phyloP scores from a whole-genome alignment of 2,329 filamentous ascomycete species.

The Fusarium sp. region DNA sequence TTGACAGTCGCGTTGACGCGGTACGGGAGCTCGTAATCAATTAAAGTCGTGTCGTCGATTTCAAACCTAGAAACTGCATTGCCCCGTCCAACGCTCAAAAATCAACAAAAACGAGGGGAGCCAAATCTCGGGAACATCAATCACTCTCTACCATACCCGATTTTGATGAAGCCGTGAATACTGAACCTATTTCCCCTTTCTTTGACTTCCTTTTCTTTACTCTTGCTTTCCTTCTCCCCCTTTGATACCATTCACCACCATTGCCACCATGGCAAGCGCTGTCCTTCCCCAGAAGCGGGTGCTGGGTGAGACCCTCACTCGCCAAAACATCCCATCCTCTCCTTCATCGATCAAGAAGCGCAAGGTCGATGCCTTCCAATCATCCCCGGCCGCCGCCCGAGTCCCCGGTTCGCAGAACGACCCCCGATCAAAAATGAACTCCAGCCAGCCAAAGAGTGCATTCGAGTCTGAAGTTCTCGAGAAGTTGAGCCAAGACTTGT shows the following conservation, averaged over 20 bases:
- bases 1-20: conserved; percentile 46
- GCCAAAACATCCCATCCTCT: conserved; percentile 70
- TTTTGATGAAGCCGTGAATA: conserved; percentile 25
- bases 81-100: conserved; percentile 20
- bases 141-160: conserved; percentile 1
- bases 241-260: conserved; percentile 18
- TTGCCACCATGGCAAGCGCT: conserved; percentile 58
- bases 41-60: conserved; percentile 44
- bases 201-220: neutral
- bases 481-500: conserved; percentile 95
- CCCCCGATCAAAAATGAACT: conserved; percentile 70
- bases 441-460: conserved; percentile 85
- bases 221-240: conserved; percentile 3
- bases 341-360: conserved; percentile 78
- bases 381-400: conserved; percentile 64
- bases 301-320: conserved; percentile 73
- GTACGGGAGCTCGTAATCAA: conserved; percentile 26
- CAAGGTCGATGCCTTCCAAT: conserved; percentile 74
- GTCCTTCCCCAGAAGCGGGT: conserved; percentile 77
- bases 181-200: neutral
- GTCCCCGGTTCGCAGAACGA: conserved; percentile 72
- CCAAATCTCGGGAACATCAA: conserved; percentile 1
- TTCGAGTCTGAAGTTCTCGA: conserved; percentile 96
- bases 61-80: conserved; percentile 25
- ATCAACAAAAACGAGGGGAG: conserved; percentile 25